A percentile compares a stretch with the other conserved stretches of the same genome.
Evolutionary conservation across 1,284 basidiomycete species (phyloP).

Genomic region (Cryptococcus depauperatus): DNA sequence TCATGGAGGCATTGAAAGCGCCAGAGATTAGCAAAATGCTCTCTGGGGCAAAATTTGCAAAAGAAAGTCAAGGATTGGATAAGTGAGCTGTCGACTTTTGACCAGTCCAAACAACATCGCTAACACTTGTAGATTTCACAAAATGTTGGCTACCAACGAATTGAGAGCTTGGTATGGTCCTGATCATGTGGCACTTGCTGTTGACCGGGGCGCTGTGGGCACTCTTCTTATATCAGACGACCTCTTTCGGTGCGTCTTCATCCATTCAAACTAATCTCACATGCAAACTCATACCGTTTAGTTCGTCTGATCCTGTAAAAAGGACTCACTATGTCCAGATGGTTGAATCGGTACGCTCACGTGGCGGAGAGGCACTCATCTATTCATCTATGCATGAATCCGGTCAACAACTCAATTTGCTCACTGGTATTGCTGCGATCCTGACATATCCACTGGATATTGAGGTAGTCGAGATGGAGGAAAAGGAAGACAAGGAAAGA

Average conservation of each 20-base stretch:
- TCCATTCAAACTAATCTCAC: neutral
- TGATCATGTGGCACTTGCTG: constrained; percentile 82
- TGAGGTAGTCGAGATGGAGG: constrained; percentile 86
- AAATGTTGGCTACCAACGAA: constrained; percentile 90
- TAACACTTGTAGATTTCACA: constrained; percentile 67
- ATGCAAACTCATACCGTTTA: constrained; percentile 36
- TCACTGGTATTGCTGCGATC: constrained; percentile 93
- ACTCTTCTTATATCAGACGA: constrained; percentile 92
- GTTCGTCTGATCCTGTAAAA: constrained; percentile 64
- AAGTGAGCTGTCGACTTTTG: constrained; percentile 51
- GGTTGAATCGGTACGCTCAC: constrained; percentile 79
- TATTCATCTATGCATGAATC: constrained; percentile 99
- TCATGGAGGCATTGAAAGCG: constrained; percentile 89
- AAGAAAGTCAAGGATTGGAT: constrained; percentile 84
- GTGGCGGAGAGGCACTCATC: constrained; percentile 87
- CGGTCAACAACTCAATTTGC: constrained; percentile 89
- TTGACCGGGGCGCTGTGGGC: constrained; percentile 86
- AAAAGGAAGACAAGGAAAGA: constrained; percentile 59
- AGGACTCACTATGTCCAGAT: constrained; percentile 79
- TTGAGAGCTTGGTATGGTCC: constrained; percentile 98
- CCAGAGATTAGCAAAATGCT: constrained; percentile 66
- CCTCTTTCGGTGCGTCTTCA: constrained; percentile 84
- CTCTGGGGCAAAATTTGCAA: constrained; percentile 95
- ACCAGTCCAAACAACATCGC: neutral
- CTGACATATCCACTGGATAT: constrained; percentile 93